These are phyloP conservation scores for Eucalyptus regnans DNA, from an alignment of 345 rosid species.

Conservation along the genomic window DNA sequence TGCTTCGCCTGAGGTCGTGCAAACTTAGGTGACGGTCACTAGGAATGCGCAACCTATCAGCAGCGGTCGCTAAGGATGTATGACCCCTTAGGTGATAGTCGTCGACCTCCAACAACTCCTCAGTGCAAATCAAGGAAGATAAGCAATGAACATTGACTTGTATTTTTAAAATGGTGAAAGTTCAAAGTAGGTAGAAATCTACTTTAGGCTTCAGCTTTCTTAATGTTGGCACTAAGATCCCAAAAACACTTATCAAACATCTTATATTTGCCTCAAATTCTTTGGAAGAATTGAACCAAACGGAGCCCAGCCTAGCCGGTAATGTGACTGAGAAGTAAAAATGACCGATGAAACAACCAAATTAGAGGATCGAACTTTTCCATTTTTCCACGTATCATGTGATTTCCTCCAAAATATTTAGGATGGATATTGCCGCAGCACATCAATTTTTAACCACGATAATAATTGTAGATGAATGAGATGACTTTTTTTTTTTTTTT, in stretches of 20 bases:
- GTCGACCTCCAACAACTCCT: rapidly evolving
- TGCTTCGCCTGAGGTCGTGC: rapidly evolving
- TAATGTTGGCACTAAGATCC: no score
- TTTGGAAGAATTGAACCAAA: rapidly evolving
- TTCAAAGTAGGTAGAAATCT: rapidly evolving
- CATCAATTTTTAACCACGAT: not conserved
- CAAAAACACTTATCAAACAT: no score
- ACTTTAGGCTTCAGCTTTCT: rapidly evolving
- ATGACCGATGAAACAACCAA: not conserved
- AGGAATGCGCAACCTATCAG: rapidly evolving
- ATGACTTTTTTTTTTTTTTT: not conserved
- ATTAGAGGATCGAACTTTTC: not conserved
- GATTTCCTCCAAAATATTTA: not conserved
- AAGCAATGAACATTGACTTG: rapidly evolving
- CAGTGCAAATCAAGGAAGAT: rapidly evolving
- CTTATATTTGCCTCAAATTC: no score
- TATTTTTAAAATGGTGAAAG: rapidly evolving
- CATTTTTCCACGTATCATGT: not conserved
- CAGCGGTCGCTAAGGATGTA: rapidly evolving
- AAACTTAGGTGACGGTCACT: rapidly evolving
- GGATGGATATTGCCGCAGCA: not conserved
- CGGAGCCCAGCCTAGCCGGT: rapidly evolving
- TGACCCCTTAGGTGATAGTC: no score
- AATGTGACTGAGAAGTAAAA: rapidly evolving
- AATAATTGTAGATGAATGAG: not conserved